Evolutionary conservation across 257 asterid species (phyloP), one percentile per base, ranked within the genome.

Genomic region (Solanum rostratum): DNA sequence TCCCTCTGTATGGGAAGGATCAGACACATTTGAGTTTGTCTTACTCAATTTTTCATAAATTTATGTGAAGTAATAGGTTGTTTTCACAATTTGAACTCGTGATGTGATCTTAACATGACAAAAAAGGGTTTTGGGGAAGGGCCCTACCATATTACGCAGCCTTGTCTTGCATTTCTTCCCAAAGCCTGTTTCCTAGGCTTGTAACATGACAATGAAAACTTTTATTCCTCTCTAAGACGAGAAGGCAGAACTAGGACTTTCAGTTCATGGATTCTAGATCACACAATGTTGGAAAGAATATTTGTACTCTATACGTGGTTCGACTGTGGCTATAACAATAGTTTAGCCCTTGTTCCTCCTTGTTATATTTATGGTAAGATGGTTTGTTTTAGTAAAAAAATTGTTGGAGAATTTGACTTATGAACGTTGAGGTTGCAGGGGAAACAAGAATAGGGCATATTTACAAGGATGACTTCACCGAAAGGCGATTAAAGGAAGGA

Each of bases 391-490:
- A 33, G 20, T 7, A 19, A 30, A 43, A 71, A 22, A 24, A 2
- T 24, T 0, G 20, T 45, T 46, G 81, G 81, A 74, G 81, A 24
- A 49, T 0, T 0, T 74, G 41, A 46, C 0, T 24, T 2, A 4
- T 7, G 9, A 3, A 2, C 49, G 81, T 41, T 37, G 24, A 39
- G 27, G 11, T 3, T 88, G 90, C 92, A 96, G 99, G 99, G 62
- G 97, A 88, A 76, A 97, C 93, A 49, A 93, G 88, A 87, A 84
- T 96, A 41, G 99, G 99, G 29, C 90, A 90, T 71, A 91, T 96
- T 43, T 90, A 93, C 90, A 90, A 94, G 76, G 98, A 93, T 88
- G 91, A 91, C 27, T 88, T 93, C 30, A 95, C 89, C 82, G 99
- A 96, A 68, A 93, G 84, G 86, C 66, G 2, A 43, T 52, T 96